A percentile compares a stretch with the other conserved stretches of the same genome.
Evolutionary conservation across 306 rosid species (phyloP).

Genomic region (Datisca glomerata): DNA sequence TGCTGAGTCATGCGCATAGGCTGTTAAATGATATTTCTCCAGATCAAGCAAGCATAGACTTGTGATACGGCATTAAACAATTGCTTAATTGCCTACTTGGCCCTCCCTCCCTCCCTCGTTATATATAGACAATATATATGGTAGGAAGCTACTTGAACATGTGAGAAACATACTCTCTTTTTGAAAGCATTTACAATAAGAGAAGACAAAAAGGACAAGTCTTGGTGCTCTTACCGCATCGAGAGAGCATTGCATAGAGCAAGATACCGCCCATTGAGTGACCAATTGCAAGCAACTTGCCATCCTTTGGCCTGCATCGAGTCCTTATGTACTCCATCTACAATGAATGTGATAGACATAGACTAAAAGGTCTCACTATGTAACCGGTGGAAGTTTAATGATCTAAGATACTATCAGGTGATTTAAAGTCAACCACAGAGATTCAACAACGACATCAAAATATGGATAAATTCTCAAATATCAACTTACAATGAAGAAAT

Average conservation of each 20-base stretch:
- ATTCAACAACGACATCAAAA: too few species aligned
- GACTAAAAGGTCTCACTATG: not conserved
- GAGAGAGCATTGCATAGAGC: conserved; percentile 72
- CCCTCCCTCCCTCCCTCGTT: too few species aligned
- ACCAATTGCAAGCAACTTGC: conserved; percentile 72
- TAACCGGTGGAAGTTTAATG: not conserved
- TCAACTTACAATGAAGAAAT: conserved; percentile 16
- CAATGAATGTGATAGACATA: not conserved
- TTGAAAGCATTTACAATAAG: not conserved
- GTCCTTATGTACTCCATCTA: conserved; percentile 78
- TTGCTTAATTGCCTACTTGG: too few species aligned
- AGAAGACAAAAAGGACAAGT: not conserved
- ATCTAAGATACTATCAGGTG: too few species aligned
- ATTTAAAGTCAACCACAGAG: too few species aligned
- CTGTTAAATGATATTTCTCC: too few species aligned
- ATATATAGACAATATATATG: too few species aligned
- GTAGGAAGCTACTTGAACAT: too few species aligned
- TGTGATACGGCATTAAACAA: too few species aligned
- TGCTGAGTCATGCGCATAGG: too few species aligned
- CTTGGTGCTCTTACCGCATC: conserved; percentile 33
- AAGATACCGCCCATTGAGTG: conserved; percentile 97
- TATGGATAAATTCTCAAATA: not conserved
- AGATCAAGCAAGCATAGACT: too few species aligned
- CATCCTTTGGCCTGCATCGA: conserved; percentile 60
- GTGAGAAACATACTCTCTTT: too few species aligned